Conservation (phyloP, 495 filamentous ascomycete genomes). For the Parathielavia appendiculata region DNA sequence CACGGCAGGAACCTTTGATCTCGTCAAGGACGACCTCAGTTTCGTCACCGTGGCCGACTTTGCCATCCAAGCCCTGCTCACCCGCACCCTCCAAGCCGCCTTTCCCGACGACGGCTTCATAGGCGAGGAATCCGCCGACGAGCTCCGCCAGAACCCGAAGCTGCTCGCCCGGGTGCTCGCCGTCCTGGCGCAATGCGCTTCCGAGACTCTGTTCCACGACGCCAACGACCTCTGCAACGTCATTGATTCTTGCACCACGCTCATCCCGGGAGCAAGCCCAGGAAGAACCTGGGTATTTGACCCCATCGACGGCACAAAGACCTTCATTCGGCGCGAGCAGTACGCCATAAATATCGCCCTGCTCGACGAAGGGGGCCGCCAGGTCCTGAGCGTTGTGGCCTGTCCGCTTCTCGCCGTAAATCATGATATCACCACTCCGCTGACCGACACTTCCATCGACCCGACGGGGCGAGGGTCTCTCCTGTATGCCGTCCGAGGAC, state of each 20-base stretch:
- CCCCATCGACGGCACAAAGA: constrained; percentile 67
- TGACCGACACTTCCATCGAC: constrained; percentile 42
- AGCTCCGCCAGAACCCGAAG: constrained; percentile 44
- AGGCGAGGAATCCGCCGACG: constrained; percentile 56
- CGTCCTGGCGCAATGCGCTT: constrained; percentile 24
- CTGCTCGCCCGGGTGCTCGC: constrained; percentile 52
- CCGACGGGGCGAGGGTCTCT: constrained; percentile 52
- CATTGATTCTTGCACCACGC: constrained; percentile 53
- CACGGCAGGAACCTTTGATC: constrained; percentile 2
- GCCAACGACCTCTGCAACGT: constrained; percentile 50
- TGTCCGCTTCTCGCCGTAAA: constrained; percentile 50
- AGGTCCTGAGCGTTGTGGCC: constrained; percentile 46
- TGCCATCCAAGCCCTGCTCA: constrained; percentile 59
- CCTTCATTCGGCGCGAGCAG: constrained; percentile 57
- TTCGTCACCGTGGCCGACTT: constrained; percentile 67
- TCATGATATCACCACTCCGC: constrained; percentile 25
- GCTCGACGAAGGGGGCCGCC: constrained; percentile 29
- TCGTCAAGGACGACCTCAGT: constrained; percentile 52
- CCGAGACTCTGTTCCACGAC: constrained; percentile 29
- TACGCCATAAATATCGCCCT: constrained; percentile 52
- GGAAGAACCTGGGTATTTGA: constrained; percentile 58
- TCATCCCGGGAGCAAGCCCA: constrained; percentile 30
- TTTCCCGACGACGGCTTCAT: constrained; percentile 58
- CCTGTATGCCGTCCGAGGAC: constrained; percentile 50
- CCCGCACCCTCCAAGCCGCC: constrained; percentile 46